phyloP scores from a whole-genome alignment of 2,329 filamentous ascomycete species.

The Pseudopithomyces chartarum region DNA sequence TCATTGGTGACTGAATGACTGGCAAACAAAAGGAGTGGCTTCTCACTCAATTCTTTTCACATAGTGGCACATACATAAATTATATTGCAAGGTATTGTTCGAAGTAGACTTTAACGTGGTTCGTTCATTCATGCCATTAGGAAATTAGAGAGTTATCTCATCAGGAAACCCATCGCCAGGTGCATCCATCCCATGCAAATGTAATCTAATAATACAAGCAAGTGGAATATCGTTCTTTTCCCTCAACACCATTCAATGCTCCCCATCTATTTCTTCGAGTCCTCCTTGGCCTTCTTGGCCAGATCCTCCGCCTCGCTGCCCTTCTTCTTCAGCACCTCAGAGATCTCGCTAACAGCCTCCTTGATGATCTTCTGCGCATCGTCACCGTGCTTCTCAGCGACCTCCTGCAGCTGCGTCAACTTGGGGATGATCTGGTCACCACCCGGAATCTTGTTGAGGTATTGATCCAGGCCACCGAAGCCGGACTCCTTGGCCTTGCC shows the following conservation, averaged over 20 bases:
- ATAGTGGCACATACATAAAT: too few relatives aligned
- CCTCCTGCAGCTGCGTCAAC: conserved; percentile 66
- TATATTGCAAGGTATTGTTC: too few relatives aligned
- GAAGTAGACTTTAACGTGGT: too few relatives aligned
- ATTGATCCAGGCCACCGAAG: conserved; percentile 61
- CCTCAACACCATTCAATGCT: too few relatives aligned
- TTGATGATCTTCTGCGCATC: conserved; percentile 73
- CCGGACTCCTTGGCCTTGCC: conserved; percentile 63
- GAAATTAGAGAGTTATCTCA: background rate
- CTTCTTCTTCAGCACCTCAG: conserved; percentile 41
- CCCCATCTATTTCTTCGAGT: conserved; percentile 36
- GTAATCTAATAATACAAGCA: conserved; percentile 1
- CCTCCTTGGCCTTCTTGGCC: conserved; percentile 42
- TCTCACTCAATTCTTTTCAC: too few relatives aligned
- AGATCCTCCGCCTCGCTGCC: conserved; percentile 37
- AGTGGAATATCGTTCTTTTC: background rate
- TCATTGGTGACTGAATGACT: too few relatives aligned
- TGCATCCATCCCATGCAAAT: conserved; percentile 3
- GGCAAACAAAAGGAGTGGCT: too few relatives aligned
- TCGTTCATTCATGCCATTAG: background rate
- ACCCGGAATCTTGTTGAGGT: conserved; percentile 68
- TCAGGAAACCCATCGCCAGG: background rate
- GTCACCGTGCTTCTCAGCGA: conserved; percentile 69
- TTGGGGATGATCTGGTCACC: conserved; percentile 69
- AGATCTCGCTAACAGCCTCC: conserved; percentile 55